phyloP scores from a whole-genome alignment of 345 rosid species.

The Dimocarpus longan region DNA sequence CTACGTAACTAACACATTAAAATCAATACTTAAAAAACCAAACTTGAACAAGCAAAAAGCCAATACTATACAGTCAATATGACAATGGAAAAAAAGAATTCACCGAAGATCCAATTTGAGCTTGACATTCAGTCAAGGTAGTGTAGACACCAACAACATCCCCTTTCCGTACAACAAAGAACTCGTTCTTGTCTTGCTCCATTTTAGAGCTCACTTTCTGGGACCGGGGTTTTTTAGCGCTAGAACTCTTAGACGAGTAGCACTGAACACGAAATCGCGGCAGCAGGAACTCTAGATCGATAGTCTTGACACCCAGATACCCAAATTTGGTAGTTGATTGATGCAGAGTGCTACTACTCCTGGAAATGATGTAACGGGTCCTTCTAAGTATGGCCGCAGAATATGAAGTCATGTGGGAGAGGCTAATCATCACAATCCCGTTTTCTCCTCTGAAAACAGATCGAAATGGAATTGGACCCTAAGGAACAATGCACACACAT shows the following conservation, averaged over 20 bases:
- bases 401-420: conserved; percentile 55
- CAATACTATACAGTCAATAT: not conserved
- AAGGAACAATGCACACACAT: not conserved
- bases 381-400: conserved; percentile 47
- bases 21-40: not conserved
- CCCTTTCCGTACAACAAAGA: conserved; percentile 88
- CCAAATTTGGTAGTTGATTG: conserved; percentile 31
- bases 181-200: conserved; percentile 63
- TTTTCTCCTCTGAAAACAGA: conserved; percentile 1
- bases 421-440: conserved; percentile 48
- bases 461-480: not conserved
- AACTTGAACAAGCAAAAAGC: not conserved
- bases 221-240: conserved; percentile 27
- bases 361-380: conserved; percentile 35
- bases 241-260: conserved; percentile 46
- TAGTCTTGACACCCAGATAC: conserved; percentile 25
- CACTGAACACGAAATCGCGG: conserved; percentile 43
- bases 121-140: conserved; percentile 67
- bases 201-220: conserved; percentile 31
- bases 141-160: conserved; percentile 75
- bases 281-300: conserved; percentile 31
- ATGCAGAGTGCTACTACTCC: conserved; percentile 21
- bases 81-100: conserved; percentile 1
- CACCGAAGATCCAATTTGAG: conserved; percentile 91
- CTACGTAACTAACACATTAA: not conserved